Base-by-base conservation (phyloP, 768 basidiomycete species). In the Termitomyces sp. region DNA sequence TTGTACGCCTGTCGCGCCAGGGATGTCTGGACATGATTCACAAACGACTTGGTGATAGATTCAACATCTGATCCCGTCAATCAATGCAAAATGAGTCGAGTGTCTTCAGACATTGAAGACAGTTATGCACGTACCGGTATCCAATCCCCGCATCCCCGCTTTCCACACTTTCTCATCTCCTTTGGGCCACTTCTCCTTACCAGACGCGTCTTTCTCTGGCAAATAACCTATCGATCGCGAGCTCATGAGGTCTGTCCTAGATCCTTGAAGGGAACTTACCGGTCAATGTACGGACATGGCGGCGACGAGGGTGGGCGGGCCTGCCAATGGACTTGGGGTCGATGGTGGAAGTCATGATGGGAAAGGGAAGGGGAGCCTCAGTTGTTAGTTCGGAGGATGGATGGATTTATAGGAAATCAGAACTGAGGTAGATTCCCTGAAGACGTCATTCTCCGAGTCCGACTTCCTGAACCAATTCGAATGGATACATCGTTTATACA, bases 1-100 rank as follows among this genome's bases (percentile, higher is more conserved):
- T 93, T 98, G 77, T 90, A 92, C 2, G 94, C 83, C 69, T 94
- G 92, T 48, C 94, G 86, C 5, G 93, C 93, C 49, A 99, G 79
- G 16, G 92, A 90, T 0, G 94, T 91, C 67, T 93, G 90, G 24
- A 92, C 89, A 66, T 93, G 91, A 66, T 83, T 83, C 45, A 93
- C 88, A 64, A 94, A 77, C 28, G 87, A 88, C 67, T 81, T 85
- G 9, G 88, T 86, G 69, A 93, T 83, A 13, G 77, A 74, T 20
- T 73, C 69, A 39, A 85, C 79, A 55, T 81, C 90, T 90, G 12
- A 34, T 47, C 34, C 29, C 55, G n/a, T n/a, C n/a, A n/a, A n/a
- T n/a, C n/a, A n/a, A n/a, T n/a, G n/a, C 45, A 33, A 55, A 45
- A 50, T 29, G 26, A 39, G 50, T 31, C 28, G 26, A 26, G 34